These are phyloP conservation scores for Fragaria vesca DNA, from an alignment of 306 rosid species.

Conservation along the genomic window DNA sequence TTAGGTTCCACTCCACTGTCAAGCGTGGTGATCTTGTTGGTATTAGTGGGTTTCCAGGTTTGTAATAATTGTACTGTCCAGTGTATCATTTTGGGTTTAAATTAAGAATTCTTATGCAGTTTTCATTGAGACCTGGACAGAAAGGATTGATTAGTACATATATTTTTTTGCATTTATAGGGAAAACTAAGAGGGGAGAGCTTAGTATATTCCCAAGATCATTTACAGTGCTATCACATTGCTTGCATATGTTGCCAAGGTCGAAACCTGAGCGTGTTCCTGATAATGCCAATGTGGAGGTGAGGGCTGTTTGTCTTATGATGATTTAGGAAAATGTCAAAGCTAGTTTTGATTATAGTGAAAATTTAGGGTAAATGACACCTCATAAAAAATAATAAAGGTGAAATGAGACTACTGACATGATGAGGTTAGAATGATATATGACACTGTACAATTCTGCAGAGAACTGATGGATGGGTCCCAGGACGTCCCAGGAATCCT, in stretches of 20 bases:
- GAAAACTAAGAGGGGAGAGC: slow-evolving; percentile 87
- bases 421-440: background rate
- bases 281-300: slow-evolving; percentile 64
- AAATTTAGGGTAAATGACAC: background rate
- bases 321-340: background rate
- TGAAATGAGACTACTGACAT: background rate
- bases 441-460: slow-evolving; percentile 29
- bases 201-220: slow-evolving; percentile 73
- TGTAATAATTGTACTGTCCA: slow-evolving; percentile 6
- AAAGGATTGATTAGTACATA: too few relatives aligned
- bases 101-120: background rate
- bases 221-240: slow-evolving; percentile 70
- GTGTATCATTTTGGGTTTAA: background rate
- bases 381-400: background rate
- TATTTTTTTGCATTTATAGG: slow-evolving; percentile 38
- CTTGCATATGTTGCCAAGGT: slow-evolving; percentile 88
- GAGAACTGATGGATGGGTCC: slow-evolving; percentile 59
- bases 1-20: slow-evolving; percentile 63
- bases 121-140: background rate
- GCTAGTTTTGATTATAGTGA: background rate
- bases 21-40: slow-evolving; percentile 92
- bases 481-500: slow-evolving; percentile 81
- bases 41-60: slow-evolving; percentile 84
- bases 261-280: slow-evolving; percentile 55
- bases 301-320: background rate